Conservation (phyloP, 2,329 filamentous ascomycete species). For the Lecanicillium sp. region DNA sequence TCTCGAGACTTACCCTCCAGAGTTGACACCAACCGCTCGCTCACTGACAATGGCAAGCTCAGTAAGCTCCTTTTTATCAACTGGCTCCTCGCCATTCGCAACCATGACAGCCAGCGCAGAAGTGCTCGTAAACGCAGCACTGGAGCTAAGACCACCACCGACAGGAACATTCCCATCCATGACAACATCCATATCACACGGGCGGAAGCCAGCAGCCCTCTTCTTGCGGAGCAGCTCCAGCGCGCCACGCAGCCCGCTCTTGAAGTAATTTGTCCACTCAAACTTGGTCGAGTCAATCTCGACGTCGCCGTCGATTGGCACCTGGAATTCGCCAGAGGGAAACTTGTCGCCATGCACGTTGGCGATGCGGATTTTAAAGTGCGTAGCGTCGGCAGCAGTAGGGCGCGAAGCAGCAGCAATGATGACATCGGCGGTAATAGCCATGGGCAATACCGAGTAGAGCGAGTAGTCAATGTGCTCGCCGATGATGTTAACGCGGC, state of each 20-base stretch:
- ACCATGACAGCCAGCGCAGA: slow-evolving; percentile 81
- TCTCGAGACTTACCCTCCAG: slow-evolving; percentile 61
- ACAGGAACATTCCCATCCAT: slow-evolving; percentile 89
- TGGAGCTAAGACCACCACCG: slow-evolving; percentile 86
- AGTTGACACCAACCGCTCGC: slow-evolving; percentile 90
- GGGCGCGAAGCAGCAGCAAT: slow-evolving; percentile 63
- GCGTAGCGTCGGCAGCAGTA: slow-evolving; percentile 39
- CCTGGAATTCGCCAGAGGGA: slow-evolving; percentile 62
- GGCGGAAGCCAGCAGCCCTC: slow-evolving; percentile 49
- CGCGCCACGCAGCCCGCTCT: slow-evolving; percentile 78
- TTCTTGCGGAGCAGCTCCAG: slow-evolving; percentile 68
- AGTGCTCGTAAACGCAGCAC: slow-evolving; percentile 86
- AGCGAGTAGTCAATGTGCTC: slow-evolving; percentile 99
- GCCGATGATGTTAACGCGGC: slow-evolving; percentile 95
- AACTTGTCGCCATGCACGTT: slow-evolving; percentile 76
- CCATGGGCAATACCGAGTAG: slow-evolving; percentile 93
- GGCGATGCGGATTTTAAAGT: slow-evolving; percentile 65
- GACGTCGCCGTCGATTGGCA: slow-evolving; percentile 54
- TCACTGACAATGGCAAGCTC: slow-evolving; percentile 94
- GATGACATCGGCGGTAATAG: slow-evolving; percentile 83
- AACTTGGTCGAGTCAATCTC: slow-evolving; percentile 77
- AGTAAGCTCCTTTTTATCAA: slow-evolving; percentile 87
- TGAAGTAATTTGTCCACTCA: slow-evolving; percentile 99
- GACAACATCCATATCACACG: slow-evolving; percentile 72
- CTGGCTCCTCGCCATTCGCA: slow-evolving; percentile 67